These are phyloP conservation scores for Paraphoma sp. DNA, from an alignment of 2,329 filamentous ascomycete species.

Conservation along the genomic window DNA sequence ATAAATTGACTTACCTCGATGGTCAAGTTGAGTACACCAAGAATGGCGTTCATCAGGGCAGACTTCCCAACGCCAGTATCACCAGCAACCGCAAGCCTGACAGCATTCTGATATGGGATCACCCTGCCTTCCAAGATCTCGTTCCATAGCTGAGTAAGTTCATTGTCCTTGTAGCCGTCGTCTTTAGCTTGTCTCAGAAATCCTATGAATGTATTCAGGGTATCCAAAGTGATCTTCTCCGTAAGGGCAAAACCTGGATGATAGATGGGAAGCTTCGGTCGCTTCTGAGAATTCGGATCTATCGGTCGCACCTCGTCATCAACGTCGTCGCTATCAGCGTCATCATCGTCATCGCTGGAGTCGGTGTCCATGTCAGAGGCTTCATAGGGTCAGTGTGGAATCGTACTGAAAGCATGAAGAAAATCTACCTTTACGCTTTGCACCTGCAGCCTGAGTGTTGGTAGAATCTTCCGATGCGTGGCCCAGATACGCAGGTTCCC, in stretches of 20 bases:
- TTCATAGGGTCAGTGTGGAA: no score
- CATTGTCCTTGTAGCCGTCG: not conserved
- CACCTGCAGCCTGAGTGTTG: not conserved
- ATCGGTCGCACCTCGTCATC: conserved; percentile 6
- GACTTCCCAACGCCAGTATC: conserved; percentile 28
- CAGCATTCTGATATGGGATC: conserved; percentile 1
- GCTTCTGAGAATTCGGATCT: conserved; percentile 12
- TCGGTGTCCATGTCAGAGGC: no score
- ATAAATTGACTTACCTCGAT: conserved; percentile 11
- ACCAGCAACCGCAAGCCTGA: conserved; percentile 19
- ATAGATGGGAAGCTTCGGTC: conserved; percentile 19
- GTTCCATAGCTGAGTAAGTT: conserved; percentile 7
- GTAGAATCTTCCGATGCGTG: not conserved
- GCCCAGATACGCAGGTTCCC: no score
- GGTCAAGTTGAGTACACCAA: conserved; percentile 13
- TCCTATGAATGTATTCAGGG: no score
- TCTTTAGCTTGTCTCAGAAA: not conserved
- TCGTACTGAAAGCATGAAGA: no score
- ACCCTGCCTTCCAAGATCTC: not conserved
- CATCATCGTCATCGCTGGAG: no score
- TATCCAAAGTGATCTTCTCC: no score
- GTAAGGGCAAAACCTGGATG: conserved; percentile 9
- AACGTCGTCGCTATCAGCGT: conserved; percentile 1
- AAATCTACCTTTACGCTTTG: not conserved
- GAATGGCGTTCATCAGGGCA: conserved; percentile 17